Conservation (phyloP, 148 eudicot genomes). For the Rhododendron williamsianum region DNA sequence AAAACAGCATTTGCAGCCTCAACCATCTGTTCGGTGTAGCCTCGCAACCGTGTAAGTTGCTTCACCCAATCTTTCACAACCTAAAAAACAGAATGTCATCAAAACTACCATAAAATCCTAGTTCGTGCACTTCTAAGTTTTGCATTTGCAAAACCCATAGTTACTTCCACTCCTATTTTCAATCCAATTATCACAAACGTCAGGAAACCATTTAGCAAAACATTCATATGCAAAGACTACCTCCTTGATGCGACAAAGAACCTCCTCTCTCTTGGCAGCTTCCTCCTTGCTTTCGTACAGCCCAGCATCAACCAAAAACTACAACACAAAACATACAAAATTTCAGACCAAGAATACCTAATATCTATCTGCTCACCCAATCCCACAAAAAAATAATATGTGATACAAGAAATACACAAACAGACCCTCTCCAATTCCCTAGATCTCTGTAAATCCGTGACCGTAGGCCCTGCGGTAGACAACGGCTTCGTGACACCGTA, state of each 20-base stretch:
- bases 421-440: slow-evolving; percentile 1
- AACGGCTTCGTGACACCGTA: background rate
- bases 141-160: background rate
- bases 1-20: slow-evolving; percentile 85
- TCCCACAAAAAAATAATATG: background rate
- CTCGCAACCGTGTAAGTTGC: slow-evolving; percentile 65
- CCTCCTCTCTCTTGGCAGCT: slow-evolving; percentile 52
- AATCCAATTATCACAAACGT: background rate
- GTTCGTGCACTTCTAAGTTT: background rate
- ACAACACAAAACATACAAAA: background rate
- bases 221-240: slow-evolving; percentile 23
- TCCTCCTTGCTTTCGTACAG: slow-evolving; percentile 68
- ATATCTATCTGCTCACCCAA: background rate
- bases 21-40: slow-evolving; percentile 86
- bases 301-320: slow-evolving; percentile 67
- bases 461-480: background rate
- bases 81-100: slow-evolving; percentile 25
- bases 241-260: slow-evolving; percentile 63
- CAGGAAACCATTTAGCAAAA: background rate
- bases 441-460: background rate
- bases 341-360: background rate
- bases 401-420: background rate
- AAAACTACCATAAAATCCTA: background rate
- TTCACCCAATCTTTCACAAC: slow-evolving; percentile 87
- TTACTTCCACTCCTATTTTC: background rate